These are phyloP conservation scores for Suillus alpinus DNA, from an alignment of 768 basidiomycete species.

Conservation along the genomic window DNA sequence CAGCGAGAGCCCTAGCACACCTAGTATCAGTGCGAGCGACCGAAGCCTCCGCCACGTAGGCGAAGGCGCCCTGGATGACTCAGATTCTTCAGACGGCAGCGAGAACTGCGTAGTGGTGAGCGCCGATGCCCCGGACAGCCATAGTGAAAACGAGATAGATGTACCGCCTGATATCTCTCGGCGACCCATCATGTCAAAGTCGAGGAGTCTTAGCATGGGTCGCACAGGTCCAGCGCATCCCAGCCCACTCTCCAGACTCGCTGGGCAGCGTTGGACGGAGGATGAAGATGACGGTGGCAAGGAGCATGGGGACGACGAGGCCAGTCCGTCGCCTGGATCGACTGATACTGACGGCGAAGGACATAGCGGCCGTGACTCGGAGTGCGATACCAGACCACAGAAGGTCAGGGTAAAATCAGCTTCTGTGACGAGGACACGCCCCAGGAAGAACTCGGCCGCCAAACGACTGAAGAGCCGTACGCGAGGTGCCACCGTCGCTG, in stretches of 20 bases:
- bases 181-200: constrained; percentile 32
- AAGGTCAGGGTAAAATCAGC: constrained; percentile 8
- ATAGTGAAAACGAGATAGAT: constrained; percentile 32
- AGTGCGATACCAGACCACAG: constrained; percentile 7
- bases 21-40: constrained; percentile 33
- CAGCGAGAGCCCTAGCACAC: constrained; percentile 32
- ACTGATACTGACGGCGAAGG: constrained; percentile 57
- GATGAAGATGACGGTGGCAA: constrained; percentile 36
- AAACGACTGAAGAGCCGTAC: constrained; percentile 41
- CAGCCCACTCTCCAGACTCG: constrained; percentile 64
- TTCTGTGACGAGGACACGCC: constrained; percentile 30
- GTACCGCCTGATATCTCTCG: constrained; percentile 5
- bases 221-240: constrained; percentile 41
- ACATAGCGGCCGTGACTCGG: constrained; percentile 31
- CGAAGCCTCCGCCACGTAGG: constrained; percentile 63
- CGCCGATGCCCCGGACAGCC: constrained; percentile 21
- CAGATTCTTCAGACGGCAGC: constrained; percentile 54
- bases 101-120: constrained; percentile 16
- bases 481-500: constrained; percentile 67
- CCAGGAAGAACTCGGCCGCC: constrained; percentile 29
- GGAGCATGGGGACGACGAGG: constrained; percentile 46
- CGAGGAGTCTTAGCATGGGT: constrained; percentile 31
- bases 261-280: constrained; percentile 53
- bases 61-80: constrained; percentile 76
- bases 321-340: constrained; percentile 58